phyloP scores from a whole-genome alignment of 352 stramenopile species.

The Salisapilia sapeloensis region DNA sequence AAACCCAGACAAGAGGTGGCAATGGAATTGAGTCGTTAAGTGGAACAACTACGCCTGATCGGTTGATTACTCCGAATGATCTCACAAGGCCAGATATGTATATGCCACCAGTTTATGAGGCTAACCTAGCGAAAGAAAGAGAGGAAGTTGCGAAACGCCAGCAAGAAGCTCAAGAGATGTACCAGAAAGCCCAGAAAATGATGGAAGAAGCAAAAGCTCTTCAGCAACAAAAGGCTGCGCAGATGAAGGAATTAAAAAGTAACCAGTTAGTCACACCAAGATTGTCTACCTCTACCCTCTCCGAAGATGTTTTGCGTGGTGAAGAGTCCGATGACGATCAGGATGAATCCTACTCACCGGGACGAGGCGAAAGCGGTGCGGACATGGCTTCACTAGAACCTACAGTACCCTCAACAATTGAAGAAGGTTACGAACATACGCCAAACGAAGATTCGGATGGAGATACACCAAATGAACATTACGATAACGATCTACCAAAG shows the following conservation, averaged over 20 bases:
- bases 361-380: no score
- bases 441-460: no score
- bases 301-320: neutral
- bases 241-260: slow-evolving; percentile 9
- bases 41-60: slow-evolving; percentile 18
- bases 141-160: slow-evolving; percentile 51
- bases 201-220: slow-evolving; percentile 56
- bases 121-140: slow-evolving; percentile 18
- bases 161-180: slow-evolving; percentile 47
- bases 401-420: no score
- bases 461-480: no score
- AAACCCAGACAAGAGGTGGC: slow-evolving; percentile 28
- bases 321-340: neutral
- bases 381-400: no score
- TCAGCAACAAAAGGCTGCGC: slow-evolving; percentile 9
- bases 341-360: neutral
- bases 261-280: no score
- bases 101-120: slow-evolving; percentile 1
- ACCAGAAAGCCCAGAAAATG: slow-evolving; percentile 43
- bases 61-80: slow-evolving; percentile 6
- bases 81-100: slow-evolving; percentile 1
- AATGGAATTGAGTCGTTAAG: slow-evolving; percentile 10
- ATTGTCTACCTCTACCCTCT: no score
- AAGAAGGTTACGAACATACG: no score
- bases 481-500: slow-evolving; percentile 1